A percentile compares a stretch with the other conserved stretches of the same genome.
Evolutionary conservation across 768 basidiomycete genomes (phyloP).

Genomic region (Dacryopinax spathularia): DNA sequence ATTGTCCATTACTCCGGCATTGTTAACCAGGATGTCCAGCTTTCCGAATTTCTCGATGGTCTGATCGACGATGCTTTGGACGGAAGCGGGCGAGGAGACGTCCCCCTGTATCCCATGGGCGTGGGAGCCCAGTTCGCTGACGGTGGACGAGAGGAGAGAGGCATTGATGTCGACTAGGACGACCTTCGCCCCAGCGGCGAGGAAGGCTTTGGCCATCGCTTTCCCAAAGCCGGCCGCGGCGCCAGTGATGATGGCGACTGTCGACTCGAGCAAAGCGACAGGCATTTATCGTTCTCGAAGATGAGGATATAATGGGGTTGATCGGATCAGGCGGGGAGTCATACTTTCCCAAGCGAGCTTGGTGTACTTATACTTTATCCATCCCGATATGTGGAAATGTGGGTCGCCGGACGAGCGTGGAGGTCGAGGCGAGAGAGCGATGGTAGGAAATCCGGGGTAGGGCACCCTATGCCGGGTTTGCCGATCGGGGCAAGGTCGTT

Average conservation of each 20-base stretch:
- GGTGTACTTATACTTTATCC: no score
- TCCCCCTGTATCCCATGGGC: not conserved
- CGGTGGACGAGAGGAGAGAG: not conserved
- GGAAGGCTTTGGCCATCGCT: not conserved
- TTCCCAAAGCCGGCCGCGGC: constrained; percentile 1
- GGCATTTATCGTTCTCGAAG: no score
- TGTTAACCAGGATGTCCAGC: constrained; percentile 1
- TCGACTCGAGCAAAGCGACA: no score
- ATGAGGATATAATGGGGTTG: no score
- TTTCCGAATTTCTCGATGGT: not conserved
- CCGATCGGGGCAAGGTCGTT: no score
- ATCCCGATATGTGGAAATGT: no score
- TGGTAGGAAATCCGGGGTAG: no score
- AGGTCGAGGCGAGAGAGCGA: no score
- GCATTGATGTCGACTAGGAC: constrained; percentile 8
- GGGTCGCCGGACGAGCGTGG: no score
- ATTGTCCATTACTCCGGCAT: not conserved
- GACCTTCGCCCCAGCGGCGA: constrained; percentile 1
- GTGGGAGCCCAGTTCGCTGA: not conserved
- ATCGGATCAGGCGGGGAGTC: no score
- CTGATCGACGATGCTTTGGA: not conserved
- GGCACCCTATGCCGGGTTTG: no score
- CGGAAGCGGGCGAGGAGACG: not conserved
- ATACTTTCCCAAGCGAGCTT: no score
- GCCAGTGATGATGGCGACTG: not conserved